phyloP scores from a whole-genome alignment of 345 rosid species.

The Populus euphratica region DNA sequence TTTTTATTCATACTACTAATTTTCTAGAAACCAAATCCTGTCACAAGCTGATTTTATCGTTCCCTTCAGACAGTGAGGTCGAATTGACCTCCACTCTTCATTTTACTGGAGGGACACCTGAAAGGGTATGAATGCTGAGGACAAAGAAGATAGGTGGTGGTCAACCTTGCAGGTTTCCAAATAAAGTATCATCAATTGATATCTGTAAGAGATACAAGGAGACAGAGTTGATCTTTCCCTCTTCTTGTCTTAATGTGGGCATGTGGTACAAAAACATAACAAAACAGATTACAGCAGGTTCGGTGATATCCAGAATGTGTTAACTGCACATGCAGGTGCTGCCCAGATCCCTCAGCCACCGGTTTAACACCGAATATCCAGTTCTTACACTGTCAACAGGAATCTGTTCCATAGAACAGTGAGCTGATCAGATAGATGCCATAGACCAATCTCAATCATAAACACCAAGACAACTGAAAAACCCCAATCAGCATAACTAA shows the following conservation, averaged over 20 bases:
- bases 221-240: constrained; percentile 3
- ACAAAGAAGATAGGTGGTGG: background rate
- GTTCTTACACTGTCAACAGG: background rate
- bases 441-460: constrained; percentile 1
- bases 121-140: background rate
- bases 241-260: constrained; percentile 11
- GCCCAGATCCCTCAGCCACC: background rate
- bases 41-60: background rate
- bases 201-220: background rate
- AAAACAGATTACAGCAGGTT: background rate
- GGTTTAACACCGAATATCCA: background rate
- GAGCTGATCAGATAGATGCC: background rate
- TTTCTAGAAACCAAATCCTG: background rate
- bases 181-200: background rate
- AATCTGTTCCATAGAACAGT: background rate
- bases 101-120: too few relatives aligned
- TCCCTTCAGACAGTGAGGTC: background rate
- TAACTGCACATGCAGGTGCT: background rate
- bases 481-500: background rate
- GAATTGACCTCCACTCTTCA: too few relatives aligned
- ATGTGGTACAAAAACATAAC: constrained; percentile 1
- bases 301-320: background rate
- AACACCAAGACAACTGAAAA: constrained; percentile 3
- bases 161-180: background rate
- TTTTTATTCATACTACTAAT: too few relatives aligned